Conservation (phyloP, 805 yeast genomes). For the Lachancea cidri region DNA sequence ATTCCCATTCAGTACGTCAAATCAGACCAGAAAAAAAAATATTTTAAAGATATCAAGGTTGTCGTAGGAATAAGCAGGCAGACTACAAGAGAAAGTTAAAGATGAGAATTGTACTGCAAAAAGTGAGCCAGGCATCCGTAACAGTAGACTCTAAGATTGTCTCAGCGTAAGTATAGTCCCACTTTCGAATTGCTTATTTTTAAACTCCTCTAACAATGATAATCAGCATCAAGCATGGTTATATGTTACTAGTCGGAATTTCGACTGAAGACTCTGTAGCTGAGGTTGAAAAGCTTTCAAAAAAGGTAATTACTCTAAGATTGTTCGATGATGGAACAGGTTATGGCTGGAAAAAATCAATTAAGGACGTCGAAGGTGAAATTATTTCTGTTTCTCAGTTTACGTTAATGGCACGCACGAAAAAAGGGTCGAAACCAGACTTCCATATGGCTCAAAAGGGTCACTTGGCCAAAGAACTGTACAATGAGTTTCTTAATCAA, state of each 20-base stretch:
- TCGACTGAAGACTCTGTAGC: conserved; percentile 69
- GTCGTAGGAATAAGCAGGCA: too few relatives aligned
- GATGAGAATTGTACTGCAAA: conserved; percentile 89
- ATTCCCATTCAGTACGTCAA: too few relatives aligned
- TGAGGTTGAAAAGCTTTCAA: conserved; percentile 65
- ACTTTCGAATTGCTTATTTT: too few relatives aligned
- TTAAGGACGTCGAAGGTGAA: conserved; percentile 62
- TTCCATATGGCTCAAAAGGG: conserved; percentile 92
- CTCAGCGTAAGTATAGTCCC: conserved; percentile 49
- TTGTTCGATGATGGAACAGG: conserved; percentile 72
- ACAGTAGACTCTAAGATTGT: conserved; percentile 67
- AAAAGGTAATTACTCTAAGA: conserved; percentile 59
- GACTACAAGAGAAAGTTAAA: too few relatives aligned
- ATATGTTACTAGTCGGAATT: conserved; percentile 80
- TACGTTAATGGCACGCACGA: conserved; percentile 78
- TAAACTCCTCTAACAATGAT: neutral
- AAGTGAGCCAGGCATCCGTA: conserved; percentile 85
- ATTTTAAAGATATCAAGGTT: too few relatives aligned
- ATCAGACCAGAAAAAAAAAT: too few relatives aligned
- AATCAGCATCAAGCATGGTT: conserved; percentile 60
- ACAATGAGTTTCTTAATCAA: conserved; percentile 44
- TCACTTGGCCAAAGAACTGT: conserved; percentile 38
- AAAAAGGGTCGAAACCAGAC: conserved; percentile 92
- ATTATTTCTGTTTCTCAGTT: conserved; percentile 89
- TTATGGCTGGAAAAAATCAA: conserved; percentile 71